phyloP scores from a whole-genome alignment of 805 yeast genomes.

The Ogataea nakhonphanomensis region DNA sequence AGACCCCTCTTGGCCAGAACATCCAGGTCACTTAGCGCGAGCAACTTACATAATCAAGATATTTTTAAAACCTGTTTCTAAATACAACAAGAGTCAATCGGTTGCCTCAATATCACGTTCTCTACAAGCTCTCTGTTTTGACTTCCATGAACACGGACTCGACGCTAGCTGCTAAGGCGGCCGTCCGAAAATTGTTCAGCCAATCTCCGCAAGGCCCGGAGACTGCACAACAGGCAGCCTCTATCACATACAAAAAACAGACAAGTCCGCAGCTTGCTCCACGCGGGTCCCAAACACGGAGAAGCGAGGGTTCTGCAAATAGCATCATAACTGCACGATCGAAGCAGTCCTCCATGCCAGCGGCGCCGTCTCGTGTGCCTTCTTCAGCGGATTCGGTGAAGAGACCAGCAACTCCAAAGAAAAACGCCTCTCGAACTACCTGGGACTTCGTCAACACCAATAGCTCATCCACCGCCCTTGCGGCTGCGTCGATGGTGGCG shows the following conservation, averaged over 20 bases:
- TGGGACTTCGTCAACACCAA: conserved; percentile 30
- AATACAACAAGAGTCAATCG: background rate
- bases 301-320: conserved; percentile 1
- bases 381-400: conserved; percentile 7
- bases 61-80: background rate
- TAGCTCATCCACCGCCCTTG: conserved; percentile 33
- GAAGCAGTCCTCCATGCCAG: conserved; percentile 2
- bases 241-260: conserved; percentile 22
- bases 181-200: conserved; percentile 11
- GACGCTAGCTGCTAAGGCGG: conserved; percentile 14
- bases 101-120: background rate
- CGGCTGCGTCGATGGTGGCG: conserved; percentile 37
- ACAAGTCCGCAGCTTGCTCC: conserved; percentile 11
- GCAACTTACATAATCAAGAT: background rate
- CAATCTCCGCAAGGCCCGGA: conserved; percentile 10
- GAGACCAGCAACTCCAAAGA: conserved; percentile 7
- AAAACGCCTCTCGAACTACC: conserved; percentile 9
- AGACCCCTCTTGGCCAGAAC: background rate
- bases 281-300: background rate
- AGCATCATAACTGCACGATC: background rate
- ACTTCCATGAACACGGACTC: conserved; percentile 11
- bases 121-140: background rate
- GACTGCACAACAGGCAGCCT: conserved; percentile 26
- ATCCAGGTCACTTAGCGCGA: background rate
- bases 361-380: conserved; percentile 5